Conservation (phyloP, 257 asterid species). For the Penstemon newberryi region DNA sequence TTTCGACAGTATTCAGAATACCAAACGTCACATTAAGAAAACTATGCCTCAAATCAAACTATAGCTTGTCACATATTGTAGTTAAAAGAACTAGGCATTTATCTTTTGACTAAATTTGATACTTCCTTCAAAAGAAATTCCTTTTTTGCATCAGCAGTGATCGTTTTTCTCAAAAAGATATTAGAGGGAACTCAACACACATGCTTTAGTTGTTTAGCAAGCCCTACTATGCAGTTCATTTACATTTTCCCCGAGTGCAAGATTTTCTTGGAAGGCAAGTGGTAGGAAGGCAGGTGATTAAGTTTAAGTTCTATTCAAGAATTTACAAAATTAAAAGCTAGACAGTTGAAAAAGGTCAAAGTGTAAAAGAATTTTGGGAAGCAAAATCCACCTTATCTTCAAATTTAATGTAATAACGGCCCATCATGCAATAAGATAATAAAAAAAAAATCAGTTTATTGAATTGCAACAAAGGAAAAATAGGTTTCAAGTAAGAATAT, state of each 20-base stretch:
- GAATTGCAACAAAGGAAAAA: no score
- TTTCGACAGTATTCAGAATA: conserved; percentile 22
- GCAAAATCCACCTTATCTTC: no score
- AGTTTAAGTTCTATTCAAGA: background rate
- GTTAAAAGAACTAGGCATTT: background rate
- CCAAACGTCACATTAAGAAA: conserved; percentile 13
- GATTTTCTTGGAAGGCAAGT: background rate
- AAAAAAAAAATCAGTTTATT: no score
- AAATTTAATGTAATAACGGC: no score
- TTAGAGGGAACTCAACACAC: background rate
- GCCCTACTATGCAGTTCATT: background rate
- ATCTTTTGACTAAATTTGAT: conserved; percentile 2
- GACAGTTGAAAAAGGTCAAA: no score
- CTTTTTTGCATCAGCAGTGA: background rate
- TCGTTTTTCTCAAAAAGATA: background rate
- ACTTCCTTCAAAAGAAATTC: conserved; percentile 3
- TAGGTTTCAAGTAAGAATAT: no score
- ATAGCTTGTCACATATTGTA: conserved; percentile 8
- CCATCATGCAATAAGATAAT: no score
- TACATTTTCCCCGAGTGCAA: background rate
- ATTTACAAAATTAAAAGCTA: no score
- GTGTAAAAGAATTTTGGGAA: no score
- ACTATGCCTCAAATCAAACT: conserved; percentile 1
- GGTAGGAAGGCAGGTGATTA: background rate
- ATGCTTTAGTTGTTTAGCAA: background rate